Base-by-base conservation (phyloP, 2,329 filamentous ascomycete species). In the Gnomoniopsis smithogilvyi region DNA sequence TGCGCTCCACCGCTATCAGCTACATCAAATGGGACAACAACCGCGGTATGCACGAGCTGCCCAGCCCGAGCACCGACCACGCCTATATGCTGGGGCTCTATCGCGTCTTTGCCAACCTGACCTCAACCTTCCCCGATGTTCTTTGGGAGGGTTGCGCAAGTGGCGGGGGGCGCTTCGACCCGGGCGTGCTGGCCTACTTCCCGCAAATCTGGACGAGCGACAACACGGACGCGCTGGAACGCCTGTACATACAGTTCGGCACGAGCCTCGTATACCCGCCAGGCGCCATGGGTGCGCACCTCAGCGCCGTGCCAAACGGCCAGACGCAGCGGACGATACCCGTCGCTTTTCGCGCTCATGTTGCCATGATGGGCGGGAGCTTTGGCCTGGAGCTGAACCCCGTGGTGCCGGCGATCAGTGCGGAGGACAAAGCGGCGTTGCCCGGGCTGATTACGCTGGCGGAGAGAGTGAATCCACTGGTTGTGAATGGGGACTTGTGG, bases 21-120 rank as follows among this genome's bases (percentile, higher is more conserved):
- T 88, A 88, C 61, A 78, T 89, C 61, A 89, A 89, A 64, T 88
- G 85, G 86, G 86, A 88, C 63, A 86, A 87, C 69, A 89, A 89
- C 70, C 75, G 86, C 6, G 85, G 79, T 1, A 84, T 87, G 48
- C 83, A 88, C 66, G 85, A 88, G 68, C 78, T 77, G 49, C 72
- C 83, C 0, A 76, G 75, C 0, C 83, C 85, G 0, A 74, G 77
- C 1, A 79, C 77, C 7, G 73, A 80, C 64, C 84, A 88, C 67
- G 71, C 74, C 1, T 88, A 88, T 68, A 87, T 88, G 65, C 73
- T 88, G 0, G 86, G 86, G 3, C 69, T 88, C 54, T 89, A 89
- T 68, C 79, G 73, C 52, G 83, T 89, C 8, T 83, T 88, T 51
- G 78, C 86, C 43, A 79, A 76, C 1, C 73, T 89, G 1, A 88